These are phyloP conservation scores for Amaranthus tricolor DNA, from an alignment of 179 eudicot species.

Conservation along the genomic window DNA sequence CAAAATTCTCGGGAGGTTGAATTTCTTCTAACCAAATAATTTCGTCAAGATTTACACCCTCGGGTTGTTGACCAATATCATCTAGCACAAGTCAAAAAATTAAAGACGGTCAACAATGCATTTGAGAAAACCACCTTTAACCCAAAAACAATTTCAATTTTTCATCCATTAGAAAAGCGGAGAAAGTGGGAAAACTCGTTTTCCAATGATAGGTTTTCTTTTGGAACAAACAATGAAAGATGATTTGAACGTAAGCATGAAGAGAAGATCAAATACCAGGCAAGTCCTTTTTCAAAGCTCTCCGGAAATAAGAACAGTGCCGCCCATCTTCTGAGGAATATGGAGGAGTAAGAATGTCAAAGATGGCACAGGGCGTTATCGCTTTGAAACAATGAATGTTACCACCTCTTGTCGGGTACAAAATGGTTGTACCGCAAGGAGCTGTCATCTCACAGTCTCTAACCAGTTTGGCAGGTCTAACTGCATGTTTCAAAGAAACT, in stretches of 20 bases:
- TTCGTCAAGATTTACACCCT: conserved; percentile 50
- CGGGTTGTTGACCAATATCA: conserved; percentile 57
- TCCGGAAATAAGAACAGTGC: conserved; percentile 88
- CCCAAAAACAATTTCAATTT: too few relatives aligned
- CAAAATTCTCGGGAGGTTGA: conserved; percentile 84
- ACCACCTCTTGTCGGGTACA: conserved; percentile 83
- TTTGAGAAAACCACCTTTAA: too few relatives aligned
- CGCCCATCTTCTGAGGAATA: conserved; percentile 86
- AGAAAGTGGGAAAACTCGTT: too few relatives aligned
- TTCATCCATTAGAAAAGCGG: too few relatives aligned
- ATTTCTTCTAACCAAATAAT: conserved; percentile 91
- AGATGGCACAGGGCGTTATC: conserved; percentile 83
- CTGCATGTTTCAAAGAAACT: conserved; percentile 28
- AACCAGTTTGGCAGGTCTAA: conserved; percentile 72
- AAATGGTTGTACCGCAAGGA: conserved; percentile 72
- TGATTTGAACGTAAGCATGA: neutral
- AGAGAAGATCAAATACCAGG: conserved; percentile 48
- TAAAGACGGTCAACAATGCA: neutral
- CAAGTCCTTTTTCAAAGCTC: conserved; percentile 48
- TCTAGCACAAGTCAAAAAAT: conserved; percentile 19
- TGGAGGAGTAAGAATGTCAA: conserved; percentile 95
- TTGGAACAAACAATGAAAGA: neutral
- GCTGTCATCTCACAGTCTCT: conserved; percentile 78
- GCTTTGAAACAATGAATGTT: conserved; percentile 94
- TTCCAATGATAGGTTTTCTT: too few relatives aligned